Conservation (phyloP, 2,329 filamentous ascomycete genomes). For the Aspergillus cejpii region DNA sequence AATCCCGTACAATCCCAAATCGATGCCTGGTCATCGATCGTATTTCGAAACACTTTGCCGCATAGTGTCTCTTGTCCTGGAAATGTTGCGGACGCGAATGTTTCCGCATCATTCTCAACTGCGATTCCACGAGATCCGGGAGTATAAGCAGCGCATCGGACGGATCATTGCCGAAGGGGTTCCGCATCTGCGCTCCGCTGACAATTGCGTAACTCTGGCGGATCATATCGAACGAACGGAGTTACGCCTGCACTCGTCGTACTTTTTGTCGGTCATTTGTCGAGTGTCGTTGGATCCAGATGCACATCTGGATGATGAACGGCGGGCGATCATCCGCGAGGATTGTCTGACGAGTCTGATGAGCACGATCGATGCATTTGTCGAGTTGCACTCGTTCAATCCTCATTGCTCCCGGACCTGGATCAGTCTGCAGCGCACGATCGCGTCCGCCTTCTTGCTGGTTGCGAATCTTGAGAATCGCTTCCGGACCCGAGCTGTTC, state of each 20-base stretch:
- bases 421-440: conserved; percentile 38
- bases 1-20: conserved; percentile 45
- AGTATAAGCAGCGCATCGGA: conserved; percentile 50
- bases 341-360: conserved; percentile 50
- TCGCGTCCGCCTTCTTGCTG: conserved; percentile 39
- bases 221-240: conserved; percentile 54
- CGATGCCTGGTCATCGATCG: conserved; percentile 46
- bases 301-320: conserved; percentile 37
- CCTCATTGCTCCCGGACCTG: conserved; percentile 37
- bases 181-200: conserved; percentile 50
- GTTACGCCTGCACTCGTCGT: conserved; percentile 55
- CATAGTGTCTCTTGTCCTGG: conserved; percentile 46
- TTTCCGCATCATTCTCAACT: conserved; percentile 44
- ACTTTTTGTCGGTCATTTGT: conserved; percentile 54
- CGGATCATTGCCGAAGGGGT: conserved; percentile 50
- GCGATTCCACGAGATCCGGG: conserved; percentile 47
- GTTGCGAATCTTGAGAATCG: conserved; percentile 26
- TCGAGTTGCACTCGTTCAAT: conserved; percentile 43
- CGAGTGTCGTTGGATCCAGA: conserved; percentile 46
- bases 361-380: conserved; percentile 50
- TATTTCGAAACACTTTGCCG: conserved; percentile 53
- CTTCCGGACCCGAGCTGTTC: conserved; percentile 20
- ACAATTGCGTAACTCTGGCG: conserved; percentile 29
- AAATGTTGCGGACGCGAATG: conserved; percentile 51
- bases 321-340: conserved; percentile 38